Base-by-base conservation (phyloP, 257 asterid genomes). In the Solanum bukasovii region DNA sequence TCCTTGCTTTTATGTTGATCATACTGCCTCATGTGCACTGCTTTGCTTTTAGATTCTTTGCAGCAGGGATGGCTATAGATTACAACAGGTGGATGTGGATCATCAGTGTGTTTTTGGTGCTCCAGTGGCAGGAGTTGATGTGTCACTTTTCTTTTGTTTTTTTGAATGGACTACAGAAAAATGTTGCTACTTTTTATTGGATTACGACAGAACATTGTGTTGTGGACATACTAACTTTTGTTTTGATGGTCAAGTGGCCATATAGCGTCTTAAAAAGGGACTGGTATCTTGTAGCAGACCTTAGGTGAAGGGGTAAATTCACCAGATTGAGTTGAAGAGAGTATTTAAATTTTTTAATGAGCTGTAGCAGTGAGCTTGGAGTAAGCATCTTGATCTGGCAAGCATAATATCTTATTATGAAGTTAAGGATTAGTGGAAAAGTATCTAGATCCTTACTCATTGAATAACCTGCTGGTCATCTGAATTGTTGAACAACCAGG, bases 1-100 rank as follows among this genome's bases (percentile, higher is more conserved):
- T 88, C 78, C 56, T 90, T 83, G 46, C 59, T 85, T 88, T 89
- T 52, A 71, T 46, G 83, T 42, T 42, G 61, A 68, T 42, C 70
- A 40, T 86, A 25, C 81, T 86, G 35, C 70, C 49, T 71, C 85
- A 81, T 81, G 61, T 81, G 8, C 68, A 46, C 40, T 81, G 10
- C 33, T 46, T 81, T 81, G 85, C 85, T 44, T 81, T 44, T 49
- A 27, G 67, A 46, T 81, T 49, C 85, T 81, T 46, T 52, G 85
- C 68, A 77, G 61, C 61, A 38, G 35, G 83, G 29, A 23, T 75
- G 59, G 83, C 21, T 75, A 75, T 23, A 75, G 56, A 37, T 23
- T 75, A 38, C 83, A 35, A 23, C 83, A 37, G 52, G 14, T 35
- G 83, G 34, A 38, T 77, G 14, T 35, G 83, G 34, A 38, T 77